Conservation (phyloP, 2,329 filamentous ascomycete species). For the Alternaria conjuncta region DNA sequence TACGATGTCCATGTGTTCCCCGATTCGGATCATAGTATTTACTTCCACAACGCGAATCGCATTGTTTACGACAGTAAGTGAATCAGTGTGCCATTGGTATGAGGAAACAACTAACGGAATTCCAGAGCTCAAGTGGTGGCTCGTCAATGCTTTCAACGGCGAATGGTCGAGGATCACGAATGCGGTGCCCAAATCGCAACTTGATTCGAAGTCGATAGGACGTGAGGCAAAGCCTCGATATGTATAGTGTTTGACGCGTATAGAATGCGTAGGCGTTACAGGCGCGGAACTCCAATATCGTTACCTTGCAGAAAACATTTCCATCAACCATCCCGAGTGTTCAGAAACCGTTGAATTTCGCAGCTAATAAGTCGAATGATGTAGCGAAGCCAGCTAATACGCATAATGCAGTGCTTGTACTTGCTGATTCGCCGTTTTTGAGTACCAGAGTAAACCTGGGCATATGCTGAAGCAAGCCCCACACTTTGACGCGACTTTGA, state of each 20-base stretch:
- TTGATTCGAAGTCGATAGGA: conserved; percentile 26
- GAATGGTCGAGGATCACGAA: conserved; percentile 76
- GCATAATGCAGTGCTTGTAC: not conserved
- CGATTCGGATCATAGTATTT: conserved; percentile 93
- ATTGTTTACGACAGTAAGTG: conserved; percentile 92
- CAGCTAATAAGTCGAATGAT: not conserved
- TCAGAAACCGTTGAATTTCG: not conserved
- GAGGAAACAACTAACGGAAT: conserved; percentile 1
- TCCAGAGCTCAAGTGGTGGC: conserved; percentile 81
- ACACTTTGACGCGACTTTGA: not conserved
- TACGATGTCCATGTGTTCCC: conserved; percentile 98
- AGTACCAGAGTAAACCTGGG: not conserved
- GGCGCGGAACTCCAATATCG: not conserved
- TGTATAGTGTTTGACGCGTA: conserved; percentile 7
- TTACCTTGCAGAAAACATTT: not conserved
- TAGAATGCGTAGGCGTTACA: not conserved
- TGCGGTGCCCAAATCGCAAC: conserved; percentile 54
- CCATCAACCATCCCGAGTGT: not conserved
- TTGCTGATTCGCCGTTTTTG: not conserved
- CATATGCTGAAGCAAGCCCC: not conserved
- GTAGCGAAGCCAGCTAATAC: not conserved
- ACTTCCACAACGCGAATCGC: conserved; percentile 88
- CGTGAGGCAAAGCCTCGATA: not conserved
- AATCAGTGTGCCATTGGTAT: not conserved
- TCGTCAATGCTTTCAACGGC: conserved; percentile 96